Base-by-base conservation (phyloP, 192 early-diverging fungal species). In the Geosiphon pyriformis region DNA sequence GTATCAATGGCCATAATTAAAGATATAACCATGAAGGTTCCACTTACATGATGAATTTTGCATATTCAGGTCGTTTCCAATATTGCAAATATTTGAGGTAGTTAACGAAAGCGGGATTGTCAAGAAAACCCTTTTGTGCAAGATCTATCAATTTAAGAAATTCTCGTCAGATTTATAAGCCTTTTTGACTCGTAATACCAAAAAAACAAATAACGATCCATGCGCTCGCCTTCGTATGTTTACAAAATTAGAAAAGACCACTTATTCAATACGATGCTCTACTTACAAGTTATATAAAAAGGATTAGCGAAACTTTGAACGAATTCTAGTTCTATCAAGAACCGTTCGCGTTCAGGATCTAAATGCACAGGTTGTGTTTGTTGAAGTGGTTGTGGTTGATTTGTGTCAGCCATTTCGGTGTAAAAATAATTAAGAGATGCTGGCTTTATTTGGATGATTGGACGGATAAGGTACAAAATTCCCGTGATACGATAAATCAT, bases 251-350 rank as follows among this genome's bases (percentile, higher is more conserved):
- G 23, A 33, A 25, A 35, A 17, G 6, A 32, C 4, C 15, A 15
- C 23, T 10, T 34, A 4, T 42, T 23, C 53, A 11, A 27, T 51
- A 33, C 4, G 26, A 37, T 15, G 49, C 10, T 10, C 27, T 48
- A 51, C 42, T 25, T 83, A 90, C 87, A 83, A 70, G 94, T 90
- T 35, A 98, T 80, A 67, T 98, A 98, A 85, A 87, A 88, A 20
- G 95, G 95, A 74, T 96, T 98, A 34, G 93, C 83, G 15, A 98
- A 79, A 67, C 90, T 93, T 75, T 95, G 93, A 15, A 98, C 80
- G 82, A 98, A 98, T 77, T 98, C 95, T 34, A 97, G 83, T 76
- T 97, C 94, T 20, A 94, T 84, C 70, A 89, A 84, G 66, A 95
- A 95, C 23, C 94, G 85, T 63, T 82, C 37, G 6, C 37, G 37